These are phyloP conservation scores for Lactuca saligna DNA, from an alignment of 129 eudicot species.

Conservation along the genomic window DNA sequence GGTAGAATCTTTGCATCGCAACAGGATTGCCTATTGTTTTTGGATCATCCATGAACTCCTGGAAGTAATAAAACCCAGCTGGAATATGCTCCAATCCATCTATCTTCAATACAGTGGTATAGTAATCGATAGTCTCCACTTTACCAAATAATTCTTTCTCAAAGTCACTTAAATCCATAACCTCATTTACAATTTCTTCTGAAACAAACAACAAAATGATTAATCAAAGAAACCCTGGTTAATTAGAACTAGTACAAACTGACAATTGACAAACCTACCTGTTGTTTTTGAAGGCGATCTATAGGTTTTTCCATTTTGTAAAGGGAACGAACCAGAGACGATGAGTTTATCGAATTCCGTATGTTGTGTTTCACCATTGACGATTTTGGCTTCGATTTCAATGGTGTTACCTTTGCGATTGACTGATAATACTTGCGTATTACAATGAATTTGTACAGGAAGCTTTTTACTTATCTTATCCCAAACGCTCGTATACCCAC, in stretches of 20 bases:
- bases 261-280: conserved; percentile 20
- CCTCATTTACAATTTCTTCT: conserved; percentile 22
- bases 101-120: conserved; percentile 47
- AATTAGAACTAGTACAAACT: background rate
- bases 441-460: conserved; percentile 29
- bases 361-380: conserved; percentile 7
- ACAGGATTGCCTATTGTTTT: conserved; percentile 45
- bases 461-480: conserved; percentile 31
- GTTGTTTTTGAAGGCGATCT: conserved; percentile 24
- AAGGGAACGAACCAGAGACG: conserved; percentile 39
- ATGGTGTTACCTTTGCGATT: conserved; percentile 16
- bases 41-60: conserved; percentile 46
- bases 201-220: background rate
- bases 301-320: conserved; percentile 32
- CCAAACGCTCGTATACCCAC: conserved; percentile 49
- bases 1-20: conserved; percentile 51
- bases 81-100: conserved; percentile 45
- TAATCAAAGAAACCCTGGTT: background rate
- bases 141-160: conserved; percentile 49
- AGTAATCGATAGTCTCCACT: conserved; percentile 50
- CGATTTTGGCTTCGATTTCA: conserved; percentile 4
- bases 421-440: conserved; percentile 33
- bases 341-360: conserved; percentile 46
- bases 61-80: conserved; percentile 48
- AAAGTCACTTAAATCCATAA: conserved; percentile 41